A percentile compares a stretch with the other conserved stretches of the same genome.
phyloP scores from a whole-genome alignment of 768 basidiomycete species.

The Scleroderma bovista region DNA sequence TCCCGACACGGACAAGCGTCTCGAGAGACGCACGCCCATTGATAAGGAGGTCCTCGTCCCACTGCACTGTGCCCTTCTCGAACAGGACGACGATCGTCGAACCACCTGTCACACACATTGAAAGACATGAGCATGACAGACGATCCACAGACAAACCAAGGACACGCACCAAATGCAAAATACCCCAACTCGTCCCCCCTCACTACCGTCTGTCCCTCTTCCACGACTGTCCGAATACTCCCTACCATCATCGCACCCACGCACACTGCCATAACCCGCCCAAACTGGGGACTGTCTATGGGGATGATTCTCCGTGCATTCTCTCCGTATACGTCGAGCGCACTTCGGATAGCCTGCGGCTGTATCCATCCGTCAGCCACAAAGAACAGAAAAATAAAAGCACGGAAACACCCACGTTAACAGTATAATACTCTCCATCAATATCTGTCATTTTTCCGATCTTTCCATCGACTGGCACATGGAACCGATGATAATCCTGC shows the following conservation, averaged over 20 bases:
- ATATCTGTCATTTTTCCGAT: slow-evolving; percentile 83
- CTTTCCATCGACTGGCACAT: slow-evolving; percentile 77
- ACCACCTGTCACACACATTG: slow-evolving; percentile 48
- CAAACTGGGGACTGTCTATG: slow-evolving; percentile 86
- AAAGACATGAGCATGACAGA: not conserved
- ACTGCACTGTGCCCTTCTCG: slow-evolving; percentile 77
- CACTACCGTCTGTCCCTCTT: slow-evolving; percentile 74
- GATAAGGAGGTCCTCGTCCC: slow-evolving; percentile 86
- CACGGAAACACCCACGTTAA: slow-evolving; percentile 55
- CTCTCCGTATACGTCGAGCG: slow-evolving; percentile 90
- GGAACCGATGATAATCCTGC: slow-evolving; percentile 95
- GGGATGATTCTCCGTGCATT: slow-evolving; percentile 91
- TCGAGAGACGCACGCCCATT: slow-evolving; percentile 87
- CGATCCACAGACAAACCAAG: slow-evolving; percentile 1
- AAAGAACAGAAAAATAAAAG: not conserved
- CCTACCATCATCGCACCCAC: slow-evolving; percentile 96
- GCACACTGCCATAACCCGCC: slow-evolving; percentile 87
- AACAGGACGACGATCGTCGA: slow-evolving; percentile 91
- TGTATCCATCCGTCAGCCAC: slow-evolving; percentile 20
- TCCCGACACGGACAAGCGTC: slow-evolving; percentile 83
- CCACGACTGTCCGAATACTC: slow-evolving; percentile 80
- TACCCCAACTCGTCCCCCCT: slow-evolving; percentile 91
- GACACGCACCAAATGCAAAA: slow-evolving; percentile 84
- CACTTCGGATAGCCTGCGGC: slow-evolving; percentile 91
- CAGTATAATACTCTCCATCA: slow-evolving; percentile 92